Evolutionary conservation across 2,329 filamentous ascomycete genomes (phyloP), one percentile per base, ranked within the genome.

Genomic region (Helotiales sp.): DNA sequence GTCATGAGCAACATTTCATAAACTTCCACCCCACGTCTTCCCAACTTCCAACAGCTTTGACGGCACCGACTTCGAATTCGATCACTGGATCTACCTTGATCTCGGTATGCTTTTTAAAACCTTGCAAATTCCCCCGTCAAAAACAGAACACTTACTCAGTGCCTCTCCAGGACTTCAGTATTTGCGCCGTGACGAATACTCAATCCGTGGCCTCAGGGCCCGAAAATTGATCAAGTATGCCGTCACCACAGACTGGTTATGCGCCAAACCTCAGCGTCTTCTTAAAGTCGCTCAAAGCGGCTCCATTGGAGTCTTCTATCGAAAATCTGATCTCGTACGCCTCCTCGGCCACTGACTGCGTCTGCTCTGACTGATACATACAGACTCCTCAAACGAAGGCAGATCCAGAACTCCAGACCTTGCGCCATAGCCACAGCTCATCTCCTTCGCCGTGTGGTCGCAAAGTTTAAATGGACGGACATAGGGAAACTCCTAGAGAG

Each of bases 391-490:
- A 97, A 97, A 80, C 86, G 94, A 78, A 86, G 94, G 74, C 95
- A 98, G 78, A 97, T 99, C 76, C 88, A 87, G 69, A 93, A 93
- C 72, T 93, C 94, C 55, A 89, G 96, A 79, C 88, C 92, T 78
- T 97, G 94, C 80, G 96, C 96, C 65, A 89, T 96, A 67, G 94
- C 94, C 69, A 98, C 95, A 2, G 92, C 94, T 24, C 91, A 96
- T 74, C 89, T 98, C 30, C 88, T 99, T 50, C 87, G 93, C 61
- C 91, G 93, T 69, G 92, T 97, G 24, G 92, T 99, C 61, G 92
- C 92, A 37, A 89, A 89, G 71, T 91, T 91, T 73, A 92, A 90
- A 78, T 94, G 91, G 82, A 85, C 86, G 69, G 91, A 95, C 78
- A 90, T 93, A 55, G 87, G 89, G 59, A 89, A 90, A 75, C 88